Conservation (phyloP, 1,139 yeast genomes). For the Taphrina populina region DNA sequence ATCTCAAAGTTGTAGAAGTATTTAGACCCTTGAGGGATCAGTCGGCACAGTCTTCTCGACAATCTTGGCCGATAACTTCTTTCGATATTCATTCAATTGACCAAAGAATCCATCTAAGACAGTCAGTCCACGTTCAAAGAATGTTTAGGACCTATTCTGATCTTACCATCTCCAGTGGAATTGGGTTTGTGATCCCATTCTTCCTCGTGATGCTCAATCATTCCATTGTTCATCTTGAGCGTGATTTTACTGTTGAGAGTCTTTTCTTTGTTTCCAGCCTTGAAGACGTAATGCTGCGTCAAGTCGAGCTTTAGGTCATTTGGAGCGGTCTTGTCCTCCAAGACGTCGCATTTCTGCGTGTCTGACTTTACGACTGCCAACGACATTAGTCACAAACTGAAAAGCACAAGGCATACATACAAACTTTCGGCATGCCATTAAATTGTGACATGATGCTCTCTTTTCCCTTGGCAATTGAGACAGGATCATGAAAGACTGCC, state of each 20-base stretch:
- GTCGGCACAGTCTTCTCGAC: constrained; percentile 22
- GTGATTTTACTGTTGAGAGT: constrained; percentile 24
- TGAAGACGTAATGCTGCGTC: constrained; percentile 33
- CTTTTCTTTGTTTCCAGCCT: constrained; percentile 27
- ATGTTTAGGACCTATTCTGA: too few species aligned
- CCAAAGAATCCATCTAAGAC: constrained; percentile 25
- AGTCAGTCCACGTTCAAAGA: too few species aligned
- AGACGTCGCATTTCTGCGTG: constrained; percentile 25
- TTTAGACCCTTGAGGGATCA: constrained; percentile 28
- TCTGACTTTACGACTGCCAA: constrained; percentile 12
- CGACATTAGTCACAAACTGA: not conserved
- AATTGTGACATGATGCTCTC: constrained; percentile 24
- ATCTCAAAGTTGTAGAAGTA: too few species aligned
- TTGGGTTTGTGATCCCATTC: constrained; percentile 32
- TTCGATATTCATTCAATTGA: constrained; percentile 20
- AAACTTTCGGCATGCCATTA: constrained; percentile 32
- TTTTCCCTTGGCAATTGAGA: constrained; percentile 16
- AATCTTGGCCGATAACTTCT: constrained; percentile 22
- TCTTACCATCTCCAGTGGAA: constrained; percentile 10
- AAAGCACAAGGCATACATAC: not conserved
- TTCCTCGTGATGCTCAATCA: constrained; percentile 31
- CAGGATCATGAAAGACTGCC: constrained; percentile 28
- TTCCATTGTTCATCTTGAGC: constrained; percentile 24
- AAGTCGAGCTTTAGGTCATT: constrained; percentile 15
- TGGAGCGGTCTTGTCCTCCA: constrained; percentile 28